A percentile compares a stretch with the other conserved stretches of the same genome.
Evolutionary conservation across 1,139 yeast genomes (phyloP).

Genomic region (Taphrina flavorubra): DNA sequence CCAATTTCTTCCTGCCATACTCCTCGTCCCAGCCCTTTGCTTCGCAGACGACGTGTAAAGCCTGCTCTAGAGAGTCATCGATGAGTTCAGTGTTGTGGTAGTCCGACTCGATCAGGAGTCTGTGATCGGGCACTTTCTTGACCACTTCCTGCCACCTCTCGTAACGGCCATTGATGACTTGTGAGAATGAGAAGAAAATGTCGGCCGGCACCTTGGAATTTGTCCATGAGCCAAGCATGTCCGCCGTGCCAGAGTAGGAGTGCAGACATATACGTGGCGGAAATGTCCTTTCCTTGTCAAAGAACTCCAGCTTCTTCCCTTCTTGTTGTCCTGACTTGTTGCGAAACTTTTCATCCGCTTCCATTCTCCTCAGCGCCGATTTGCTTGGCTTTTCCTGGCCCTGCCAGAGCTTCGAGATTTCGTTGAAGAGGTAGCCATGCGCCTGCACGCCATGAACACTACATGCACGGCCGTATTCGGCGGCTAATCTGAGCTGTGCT

Average conservation of each 20-base stretch:
- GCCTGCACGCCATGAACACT: constrained; percentile 87
- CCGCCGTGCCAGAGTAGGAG: constrained; percentile 83
- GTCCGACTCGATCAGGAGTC: constrained; percentile 65
- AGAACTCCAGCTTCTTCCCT: constrained; percentile 11
- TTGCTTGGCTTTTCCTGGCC: constrained; percentile 42
- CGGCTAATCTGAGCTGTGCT: constrained; percentile 63
- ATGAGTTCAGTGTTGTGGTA: constrained; percentile 50
- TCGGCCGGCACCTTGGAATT: constrained; percentile 45
- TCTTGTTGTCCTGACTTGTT: neutral
- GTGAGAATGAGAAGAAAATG: constrained; percentile 65
- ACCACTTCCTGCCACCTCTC: constrained; percentile 50
- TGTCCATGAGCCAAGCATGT: constrained; percentile 49
- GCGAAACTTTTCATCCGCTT: constrained; percentile 16
- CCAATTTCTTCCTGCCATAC: constrained; percentile 10
- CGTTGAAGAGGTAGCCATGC: constrained; percentile 65
- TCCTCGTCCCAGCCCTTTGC: constrained; percentile 39
- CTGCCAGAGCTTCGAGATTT: constrained; percentile 50
- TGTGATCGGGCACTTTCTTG: constrained; percentile 52
- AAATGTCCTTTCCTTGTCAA: constrained; percentile 24
- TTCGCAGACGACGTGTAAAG: constrained; percentile 26
- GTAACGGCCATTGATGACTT: constrained; percentile 60
- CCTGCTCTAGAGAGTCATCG: constrained; percentile 34
- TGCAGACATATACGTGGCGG: constrained; percentile 65
- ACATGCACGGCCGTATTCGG: constrained; percentile 58
- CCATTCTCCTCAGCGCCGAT: constrained; percentile 16